Evolutionary conservation across 2,329 filamentous ascomycete species (phyloP), one percentile per base, ranked within the genome.

Genomic region (Ilyonectria sp.): DNA sequence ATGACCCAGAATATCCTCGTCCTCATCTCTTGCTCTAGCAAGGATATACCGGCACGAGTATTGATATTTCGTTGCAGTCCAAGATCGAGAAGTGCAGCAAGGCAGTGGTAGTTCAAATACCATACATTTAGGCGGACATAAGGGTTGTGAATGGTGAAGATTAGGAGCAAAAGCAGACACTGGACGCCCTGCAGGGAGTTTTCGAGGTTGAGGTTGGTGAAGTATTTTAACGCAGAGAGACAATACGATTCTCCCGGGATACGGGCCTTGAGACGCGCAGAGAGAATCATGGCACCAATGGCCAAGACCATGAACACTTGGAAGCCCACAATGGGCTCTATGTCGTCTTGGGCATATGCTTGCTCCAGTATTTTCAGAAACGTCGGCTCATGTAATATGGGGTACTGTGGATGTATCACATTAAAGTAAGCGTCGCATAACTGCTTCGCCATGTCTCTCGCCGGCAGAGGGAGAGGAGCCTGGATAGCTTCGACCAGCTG

Each of bases 61-160:
- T 81, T 83, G 7, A 87, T 81, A 57, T 86, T 81, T 23, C 86
- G 80, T 60, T 89, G 86, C 0, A 88, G 74, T 0, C 86, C 86
- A 1, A 88, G 71, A 50, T 88, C 86, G 3, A 88, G 76, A 1
- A 87, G 76, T 0, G 83, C 79, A 1, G 86, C 86, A 10, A 88
- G 78, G 44, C 86, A 87, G 66, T 88, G 86, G 60, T 88, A 88
- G 60, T 88, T 87, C 2, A 88, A 75, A 60, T 86, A 86, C 87
- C 86, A 89, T 1, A 86, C 78, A 62, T 86, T 88, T 4, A 88
- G 71, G 0, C 81, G 77, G 56, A 85, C 82, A 1, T 80, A 83
- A 0, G 86, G 83, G 65, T 82, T 87, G 40, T 87, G 83, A 13
- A 88, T 78, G 0, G 86, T 84, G 58, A 87, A 87, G 0, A 88